Evolutionary conservation across 2,329 filamentous ascomycete species (phyloP), one percentile per base, ranked within the genome.

Genomic region (Stenocarpella maydis): DNA sequence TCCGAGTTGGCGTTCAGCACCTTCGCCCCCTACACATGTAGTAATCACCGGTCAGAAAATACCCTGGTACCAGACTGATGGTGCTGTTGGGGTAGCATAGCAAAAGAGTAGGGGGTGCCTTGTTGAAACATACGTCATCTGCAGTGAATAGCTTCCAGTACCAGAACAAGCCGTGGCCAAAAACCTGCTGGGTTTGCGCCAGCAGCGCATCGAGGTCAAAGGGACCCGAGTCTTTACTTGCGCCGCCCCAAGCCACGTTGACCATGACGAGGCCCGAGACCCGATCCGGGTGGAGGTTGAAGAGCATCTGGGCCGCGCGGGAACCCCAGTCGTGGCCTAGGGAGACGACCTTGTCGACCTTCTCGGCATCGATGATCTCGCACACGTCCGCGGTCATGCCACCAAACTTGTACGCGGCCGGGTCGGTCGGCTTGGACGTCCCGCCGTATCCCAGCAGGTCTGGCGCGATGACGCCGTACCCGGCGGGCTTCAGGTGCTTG

Each of bases 281-380:
- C 15, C 82, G 78, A 2, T 80, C 74, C 0, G 79, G 81, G 65
- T 82, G 74, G 71, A 80, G 81, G 58, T 82, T 78, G 72, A 81
- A 84, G 17, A 84, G 69, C 17, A 82, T 78, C 65, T 81, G 78
- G 0, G 80, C 79, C 14, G 82, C 70, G 9, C 67, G 70, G 19
- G 80, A 79, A 47, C 85, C 85, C 84, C 83, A 86, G 73, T 87
- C 84, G 71, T 86, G 84, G 52, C 84, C 85, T 39, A 85, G 76
- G 3, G 81, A 78, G 66, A 86, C 77, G 37, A 79, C 77, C 43
- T 75, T 75, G 54, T 73, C 50, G 24, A 81, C 70, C 2, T 75
- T 68, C 72, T 84, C 81, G 6, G 74, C 71, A 68, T 81, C 75
- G 14, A 85, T 74, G 6, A 85, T 82, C 24, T 83, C 80, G 3